Conservation (phyloP, 192 early-diverging fungal genomes). For the Umbelopsis vinacea region DNA sequence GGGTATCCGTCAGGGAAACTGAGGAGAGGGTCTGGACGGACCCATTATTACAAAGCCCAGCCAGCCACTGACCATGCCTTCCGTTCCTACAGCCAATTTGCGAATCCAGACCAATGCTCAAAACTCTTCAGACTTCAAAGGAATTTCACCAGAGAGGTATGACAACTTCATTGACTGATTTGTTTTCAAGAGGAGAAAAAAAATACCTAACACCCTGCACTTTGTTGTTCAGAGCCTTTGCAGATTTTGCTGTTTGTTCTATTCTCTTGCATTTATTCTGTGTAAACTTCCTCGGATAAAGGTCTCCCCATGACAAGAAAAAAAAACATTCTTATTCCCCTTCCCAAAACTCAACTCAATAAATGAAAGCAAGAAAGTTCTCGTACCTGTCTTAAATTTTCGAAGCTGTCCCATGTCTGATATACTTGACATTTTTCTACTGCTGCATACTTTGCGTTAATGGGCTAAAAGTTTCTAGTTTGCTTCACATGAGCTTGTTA, state of each 20-base stretch:
- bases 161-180: background rate
- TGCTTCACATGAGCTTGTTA: no score
- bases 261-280: constrained; percentile 90
- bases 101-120: constrained; percentile 90
- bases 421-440: background rate
- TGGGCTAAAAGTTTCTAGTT: no score
- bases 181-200: background rate
- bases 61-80: background rate
- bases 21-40: background rate
- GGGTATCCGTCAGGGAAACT: background rate
- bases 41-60: constrained; percentile 19
- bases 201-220: background rate
- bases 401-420: background rate
- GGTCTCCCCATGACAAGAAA: background rate
- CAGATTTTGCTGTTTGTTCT: constrained; percentile 88
- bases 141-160: constrained; percentile 81
- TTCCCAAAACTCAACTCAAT: no score
- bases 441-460: background rate
- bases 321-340: background rate
- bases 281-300: constrained; percentile 91
- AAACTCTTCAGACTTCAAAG: constrained; percentile 71
- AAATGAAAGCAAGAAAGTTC: no score
- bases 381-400: no score
- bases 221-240: constrained; percentile 74
- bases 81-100: constrained; percentile 71